Evolutionary conservation across 2,329 filamentous ascomycete genomes (phyloP).

Genomic region (Colletotrichum cordylinicola): DNA sequence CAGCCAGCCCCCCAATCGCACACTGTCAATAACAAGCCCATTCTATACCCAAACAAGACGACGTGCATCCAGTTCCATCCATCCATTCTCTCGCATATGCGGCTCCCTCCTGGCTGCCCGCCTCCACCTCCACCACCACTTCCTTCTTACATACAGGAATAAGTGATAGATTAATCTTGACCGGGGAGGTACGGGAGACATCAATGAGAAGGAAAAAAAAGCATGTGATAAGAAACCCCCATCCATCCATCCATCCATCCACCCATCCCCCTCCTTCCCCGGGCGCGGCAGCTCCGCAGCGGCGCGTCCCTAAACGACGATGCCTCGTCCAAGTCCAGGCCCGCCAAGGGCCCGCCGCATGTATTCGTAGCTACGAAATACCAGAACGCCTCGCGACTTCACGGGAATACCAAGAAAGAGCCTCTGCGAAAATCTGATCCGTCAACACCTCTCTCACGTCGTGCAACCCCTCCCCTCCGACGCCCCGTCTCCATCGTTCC

Average conservation of each 20-base stretch:
- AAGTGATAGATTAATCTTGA: neutral
- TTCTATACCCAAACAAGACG: slow-evolving; percentile 6
- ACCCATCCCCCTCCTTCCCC: neutral
- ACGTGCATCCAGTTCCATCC: neutral
- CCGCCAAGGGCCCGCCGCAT: too few species aligned
- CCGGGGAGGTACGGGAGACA: neutral
- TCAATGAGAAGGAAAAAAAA: neutral
- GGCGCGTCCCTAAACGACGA: neutral
- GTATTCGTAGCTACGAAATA: neutral
- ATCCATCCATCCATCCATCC: neutral
- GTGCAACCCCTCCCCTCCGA: neutral
- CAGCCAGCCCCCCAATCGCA: neutral
- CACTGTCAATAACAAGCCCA: neutral
- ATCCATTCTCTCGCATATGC: slow-evolving; percentile 1
- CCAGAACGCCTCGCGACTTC: neutral
- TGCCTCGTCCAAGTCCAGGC: neutral
- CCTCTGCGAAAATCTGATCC: neutral
- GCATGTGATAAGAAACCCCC: slow-evolving; percentile 5
- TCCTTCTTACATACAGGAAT: neutral
- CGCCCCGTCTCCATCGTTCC: neutral
- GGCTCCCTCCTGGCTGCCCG: neutral
- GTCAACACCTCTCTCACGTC: neutral
- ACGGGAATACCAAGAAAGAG: neutral
- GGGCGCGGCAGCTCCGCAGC: neutral
- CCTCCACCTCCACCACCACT: neutral